Evolutionary conservation across 805 yeast genomes (phyloP).

Genomic region (Wickerhamiella alocasiicola): DNA sequence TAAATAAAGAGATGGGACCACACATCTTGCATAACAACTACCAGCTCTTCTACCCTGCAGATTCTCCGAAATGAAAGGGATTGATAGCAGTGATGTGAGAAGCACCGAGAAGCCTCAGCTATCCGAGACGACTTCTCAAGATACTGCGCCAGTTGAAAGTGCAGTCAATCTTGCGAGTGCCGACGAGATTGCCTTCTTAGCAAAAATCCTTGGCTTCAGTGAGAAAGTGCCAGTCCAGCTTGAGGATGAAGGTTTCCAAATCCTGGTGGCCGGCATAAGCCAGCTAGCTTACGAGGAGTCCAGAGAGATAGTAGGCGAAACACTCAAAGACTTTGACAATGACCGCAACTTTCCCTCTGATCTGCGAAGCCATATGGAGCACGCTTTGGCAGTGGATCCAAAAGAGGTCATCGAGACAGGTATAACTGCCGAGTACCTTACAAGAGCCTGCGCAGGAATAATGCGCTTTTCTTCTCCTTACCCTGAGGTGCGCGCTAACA

Average conservation of each 20-base stretch:
- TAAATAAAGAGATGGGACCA: too few species aligned
- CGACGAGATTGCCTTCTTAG: slow-evolving; percentile 20
- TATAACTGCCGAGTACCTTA: slow-evolving; percentile 9
- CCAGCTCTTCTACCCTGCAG: too few species aligned
- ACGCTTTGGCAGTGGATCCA: neutral
- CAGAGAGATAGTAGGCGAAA: slow-evolving; percentile 1
- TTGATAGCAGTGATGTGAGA: too few species aligned
- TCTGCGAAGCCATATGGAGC: neutral
- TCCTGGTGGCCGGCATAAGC: neutral
- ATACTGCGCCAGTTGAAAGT: too few species aligned
- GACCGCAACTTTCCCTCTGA: slow-evolving; percentile 6
- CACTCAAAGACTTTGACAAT: neutral
- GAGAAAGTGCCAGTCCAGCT: neutral
- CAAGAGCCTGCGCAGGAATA: slow-evolving; percentile 33
- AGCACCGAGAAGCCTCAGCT: too few species aligned
- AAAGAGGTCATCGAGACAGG: slow-evolving; percentile 1
- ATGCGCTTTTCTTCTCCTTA: slow-evolving; percentile 38
- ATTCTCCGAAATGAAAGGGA: too few species aligned
- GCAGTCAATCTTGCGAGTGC: slow-evolving; percentile 40
- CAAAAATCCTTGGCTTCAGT: neutral
- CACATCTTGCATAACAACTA: too few species aligned
- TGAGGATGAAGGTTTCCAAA: slow-evolving; percentile 6
- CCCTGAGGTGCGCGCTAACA: slow-evolving; percentile 52
- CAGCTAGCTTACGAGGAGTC: slow-evolving; percentile 5
- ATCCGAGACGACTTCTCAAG: too few species aligned